Evolutionary conservation across 345 rosid species (phyloP), one percentile per base, ranked within the genome.

Genomic region (Camelina neglecta): DNA sequence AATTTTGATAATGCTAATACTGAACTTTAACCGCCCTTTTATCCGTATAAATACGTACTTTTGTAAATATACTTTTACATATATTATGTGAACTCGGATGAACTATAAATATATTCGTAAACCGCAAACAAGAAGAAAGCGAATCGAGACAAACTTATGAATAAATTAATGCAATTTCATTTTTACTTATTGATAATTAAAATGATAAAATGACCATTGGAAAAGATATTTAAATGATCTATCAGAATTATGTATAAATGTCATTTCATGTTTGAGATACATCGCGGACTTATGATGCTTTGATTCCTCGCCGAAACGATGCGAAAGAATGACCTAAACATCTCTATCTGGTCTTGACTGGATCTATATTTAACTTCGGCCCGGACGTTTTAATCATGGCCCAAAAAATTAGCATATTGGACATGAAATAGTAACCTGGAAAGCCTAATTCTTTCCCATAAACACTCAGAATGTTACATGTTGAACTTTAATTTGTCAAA

Each of bases 301-400:
- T 47, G 50, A 44, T 44, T 13, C 2, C 7, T 44, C 3, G 15
- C 48, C 48, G 16, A 44, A 13, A 44, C 5, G 7, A 44, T n/a
- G 51, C 20, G 9, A n/a, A n/a, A 15, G 51, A n/a, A n/a, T 15
- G 48, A 39, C 48, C 31, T 60, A 60, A 13, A 12, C 36, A 41
- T 42, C 38, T 23, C 26, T 41, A 15, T n/a, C 18, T 45, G 47
- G 5, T 1, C 38, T 20, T 12, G 36, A 41, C 20, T 63, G 57
- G 20, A 53, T 26, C 35, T 29, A 53, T 23, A 53, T 21, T 4
- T 64, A 47, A 33, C 16, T 35, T 45, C 51, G 79, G 73, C 73
- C 60, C 36, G n/a, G 8, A 6, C 24, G 59, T 64, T 8, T 8
- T 67, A 59, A 38, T 51, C 1, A 26, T 38, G 73, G 67, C 60